Conservation (phyloP, 768 basidiomycete genomes). For the Kwoniella botswanensis region DNA sequence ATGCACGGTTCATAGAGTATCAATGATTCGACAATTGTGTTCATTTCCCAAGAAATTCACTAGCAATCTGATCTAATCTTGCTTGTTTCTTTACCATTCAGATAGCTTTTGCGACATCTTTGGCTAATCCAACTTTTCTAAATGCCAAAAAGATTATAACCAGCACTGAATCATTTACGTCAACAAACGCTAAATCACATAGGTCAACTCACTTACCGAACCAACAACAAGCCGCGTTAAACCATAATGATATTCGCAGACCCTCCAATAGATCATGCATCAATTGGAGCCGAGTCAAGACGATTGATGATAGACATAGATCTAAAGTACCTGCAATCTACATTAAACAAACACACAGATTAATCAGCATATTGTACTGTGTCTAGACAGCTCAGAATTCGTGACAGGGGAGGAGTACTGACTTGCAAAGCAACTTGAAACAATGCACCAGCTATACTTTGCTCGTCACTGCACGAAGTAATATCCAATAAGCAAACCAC, state of each 20-base stretch:
- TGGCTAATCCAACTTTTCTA: constrained; percentile 30
- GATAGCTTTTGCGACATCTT: constrained; percentile 19
- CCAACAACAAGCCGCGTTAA: constrained; percentile 23
- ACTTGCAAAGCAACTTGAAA: constrained; percentile 35
- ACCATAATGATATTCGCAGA: constrained; percentile 24
- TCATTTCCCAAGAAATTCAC: not conserved
- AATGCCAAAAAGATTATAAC: constrained; percentile 17
- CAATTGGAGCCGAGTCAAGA: constrained; percentile 12
- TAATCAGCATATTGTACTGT: not conserved
- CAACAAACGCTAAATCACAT: not conserved
- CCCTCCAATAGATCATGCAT: constrained; percentile 15
- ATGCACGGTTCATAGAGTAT: not conserved
- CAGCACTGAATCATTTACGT: not conserved
- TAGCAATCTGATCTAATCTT: not conserved
- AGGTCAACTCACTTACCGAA: not conserved
- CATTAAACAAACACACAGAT: not conserved
- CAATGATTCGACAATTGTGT: not conserved
- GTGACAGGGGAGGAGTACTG: not conserved
- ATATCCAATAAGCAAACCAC: not conserved
- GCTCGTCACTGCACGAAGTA: constrained; percentile 21
- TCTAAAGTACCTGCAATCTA: constrained; percentile 27
- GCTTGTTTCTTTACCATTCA: not conserved
- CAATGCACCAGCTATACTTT: constrained; percentile 31
- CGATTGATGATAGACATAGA: constrained; percentile 27
- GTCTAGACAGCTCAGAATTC: not conserved